Percentiles rank a stretch among this genome's conserved stretches.
phyloP scores from a whole-genome alignment of 345 rosid species.

The Aquilaria yunnanensis region DNA sequence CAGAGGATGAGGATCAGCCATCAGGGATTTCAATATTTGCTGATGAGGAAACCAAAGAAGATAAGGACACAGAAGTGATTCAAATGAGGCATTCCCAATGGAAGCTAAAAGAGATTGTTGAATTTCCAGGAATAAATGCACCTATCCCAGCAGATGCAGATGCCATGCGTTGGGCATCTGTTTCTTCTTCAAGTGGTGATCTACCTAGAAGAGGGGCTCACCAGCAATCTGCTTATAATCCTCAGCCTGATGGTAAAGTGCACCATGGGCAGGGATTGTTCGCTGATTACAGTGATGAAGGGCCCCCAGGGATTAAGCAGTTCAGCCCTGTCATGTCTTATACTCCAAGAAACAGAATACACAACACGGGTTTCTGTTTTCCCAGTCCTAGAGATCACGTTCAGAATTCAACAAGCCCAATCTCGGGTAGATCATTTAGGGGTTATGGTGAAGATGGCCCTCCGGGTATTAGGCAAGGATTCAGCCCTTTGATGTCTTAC shows the following conservation, averaged over 20 bases:
- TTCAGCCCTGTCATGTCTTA: no score
- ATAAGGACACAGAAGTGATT: constrained; percentile 60
- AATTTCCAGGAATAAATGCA: constrained; percentile 85
- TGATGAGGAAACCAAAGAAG: constrained; percentile 25
- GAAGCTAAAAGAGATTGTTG: constrained; percentile 42
- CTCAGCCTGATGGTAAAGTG: constrained; percentile 31
- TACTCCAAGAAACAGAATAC: no score
- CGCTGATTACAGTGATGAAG: constrained; percentile 33
- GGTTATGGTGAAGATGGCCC: constrained; percentile 10
- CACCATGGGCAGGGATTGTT: constrained; percentile 33
- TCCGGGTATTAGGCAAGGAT: constrained; percentile 38
- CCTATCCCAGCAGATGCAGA: constrained; percentile 78
- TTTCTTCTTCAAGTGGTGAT: constrained; percentile 32
- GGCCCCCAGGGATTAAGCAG: neutral
- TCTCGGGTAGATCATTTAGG: no score
- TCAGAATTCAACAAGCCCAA: no score
- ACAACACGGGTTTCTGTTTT: no score
- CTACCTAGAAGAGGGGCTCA: constrained; percentile 23
- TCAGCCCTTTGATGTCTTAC: constrained; percentile 35
- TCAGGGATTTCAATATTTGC: constrained; percentile 77
- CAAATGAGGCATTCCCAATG: constrained; percentile 30
- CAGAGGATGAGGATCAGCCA: constrained; percentile 51
- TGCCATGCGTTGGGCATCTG: constrained; percentile 53
- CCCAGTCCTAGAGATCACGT: no score
- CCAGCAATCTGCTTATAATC: constrained; percentile 21